phyloP scores from a whole-genome alignment of 352 stramenopile genomes.

The Pythium sukuiense region DNA sequence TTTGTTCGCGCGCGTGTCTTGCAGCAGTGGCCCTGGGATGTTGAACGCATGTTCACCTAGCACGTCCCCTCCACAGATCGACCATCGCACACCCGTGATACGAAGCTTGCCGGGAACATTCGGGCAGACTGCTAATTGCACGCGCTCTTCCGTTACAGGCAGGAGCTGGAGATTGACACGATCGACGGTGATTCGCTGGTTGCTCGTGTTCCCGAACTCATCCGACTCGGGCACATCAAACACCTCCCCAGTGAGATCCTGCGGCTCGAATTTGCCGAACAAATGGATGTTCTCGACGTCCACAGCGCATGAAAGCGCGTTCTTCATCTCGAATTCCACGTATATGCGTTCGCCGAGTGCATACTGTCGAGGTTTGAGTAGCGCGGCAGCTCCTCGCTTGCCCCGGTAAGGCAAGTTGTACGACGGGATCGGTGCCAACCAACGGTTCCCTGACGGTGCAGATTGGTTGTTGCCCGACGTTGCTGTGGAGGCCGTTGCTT shows the following conservation, averaged over 20 bases:
- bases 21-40: slow-evolving; percentile 74
- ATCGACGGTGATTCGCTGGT: slow-evolving; percentile 54
- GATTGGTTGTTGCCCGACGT: slow-evolving; percentile 1
- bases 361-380: slow-evolving; percentile 60
- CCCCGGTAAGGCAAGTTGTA: slow-evolving; percentile 58
- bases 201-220: neutral
- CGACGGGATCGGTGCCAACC: slow-evolving; percentile 47
- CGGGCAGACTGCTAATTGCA: slow-evolving; percentile 66
- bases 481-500: slow-evolving; percentile 29
- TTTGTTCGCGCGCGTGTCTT: slow-evolving; percentile 76
- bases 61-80: slow-evolving; percentile 79
- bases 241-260: slow-evolving; percentile 9
- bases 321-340: slow-evolving; percentile 89
- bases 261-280: slow-evolving; percentile 66
- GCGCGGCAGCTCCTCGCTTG: slow-evolving; percentile 40
- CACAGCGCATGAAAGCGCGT: slow-evolving; percentile 79
- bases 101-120: slow-evolving; percentile 54
- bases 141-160: slow-evolving; percentile 71
- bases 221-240: slow-evolving; percentile 53
- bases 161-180: slow-evolving; percentile 76
- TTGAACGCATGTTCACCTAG: slow-evolving; percentile 81
- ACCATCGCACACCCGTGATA: slow-evolving; percentile 79
- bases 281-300: slow-evolving; percentile 82
- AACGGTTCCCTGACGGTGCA: slow-evolving; percentile 24
- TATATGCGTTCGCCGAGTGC: slow-evolving; percentile 77